Conservation (phyloP, 2,329 filamentous ascomycete genomes). For the Talaromyces albobiverticillius region DNA sequence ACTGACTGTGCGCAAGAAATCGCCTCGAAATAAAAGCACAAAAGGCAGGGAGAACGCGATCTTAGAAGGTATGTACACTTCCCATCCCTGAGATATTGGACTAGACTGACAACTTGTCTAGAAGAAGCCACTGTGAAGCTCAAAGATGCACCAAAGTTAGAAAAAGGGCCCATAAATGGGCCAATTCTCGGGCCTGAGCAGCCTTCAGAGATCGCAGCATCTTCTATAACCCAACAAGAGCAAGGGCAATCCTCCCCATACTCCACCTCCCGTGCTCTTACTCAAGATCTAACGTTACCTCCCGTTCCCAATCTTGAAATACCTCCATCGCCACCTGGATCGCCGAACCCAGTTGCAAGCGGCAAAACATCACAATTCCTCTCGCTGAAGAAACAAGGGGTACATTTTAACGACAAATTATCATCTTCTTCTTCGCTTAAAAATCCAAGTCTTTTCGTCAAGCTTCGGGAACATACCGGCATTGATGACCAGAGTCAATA, state of each 20-base stretch:
- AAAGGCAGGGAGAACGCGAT: not conserved
- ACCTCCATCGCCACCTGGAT: constrained; percentile 46
- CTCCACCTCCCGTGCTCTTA: constrained; percentile 45
- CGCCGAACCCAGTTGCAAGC: constrained; percentile 43
- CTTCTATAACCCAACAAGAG: constrained; percentile 15
- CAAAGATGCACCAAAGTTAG: not conserved
- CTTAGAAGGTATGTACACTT: not conserved
- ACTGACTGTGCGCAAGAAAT: constrained; percentile 1
- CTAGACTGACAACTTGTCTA: not conserved
- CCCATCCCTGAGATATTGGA: not conserved
- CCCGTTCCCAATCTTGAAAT: constrained; percentile 45
- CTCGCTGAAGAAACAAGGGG: constrained; percentile 58
- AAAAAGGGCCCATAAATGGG: constrained; percentile 18
- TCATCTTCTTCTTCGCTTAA: constrained; percentile 56
- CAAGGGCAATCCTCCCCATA: constrained; percentile 45
- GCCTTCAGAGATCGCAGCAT: constrained; percentile 19
- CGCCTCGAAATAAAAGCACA: not conserved
- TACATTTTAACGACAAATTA: constrained; percentile 64
- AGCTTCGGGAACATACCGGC: constrained; percentile 58
- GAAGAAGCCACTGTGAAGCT: not conserved
- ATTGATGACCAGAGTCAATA: constrained; percentile 55
- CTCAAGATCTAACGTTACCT: constrained; percentile 57
- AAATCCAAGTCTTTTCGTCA: constrained; percentile 57
- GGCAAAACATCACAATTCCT: constrained; percentile 61
- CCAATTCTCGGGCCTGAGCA: constrained; percentile 38